Base-by-base conservation (phyloP, 75 land plant species). In the Chamaecyparis obtusa region DNA sequence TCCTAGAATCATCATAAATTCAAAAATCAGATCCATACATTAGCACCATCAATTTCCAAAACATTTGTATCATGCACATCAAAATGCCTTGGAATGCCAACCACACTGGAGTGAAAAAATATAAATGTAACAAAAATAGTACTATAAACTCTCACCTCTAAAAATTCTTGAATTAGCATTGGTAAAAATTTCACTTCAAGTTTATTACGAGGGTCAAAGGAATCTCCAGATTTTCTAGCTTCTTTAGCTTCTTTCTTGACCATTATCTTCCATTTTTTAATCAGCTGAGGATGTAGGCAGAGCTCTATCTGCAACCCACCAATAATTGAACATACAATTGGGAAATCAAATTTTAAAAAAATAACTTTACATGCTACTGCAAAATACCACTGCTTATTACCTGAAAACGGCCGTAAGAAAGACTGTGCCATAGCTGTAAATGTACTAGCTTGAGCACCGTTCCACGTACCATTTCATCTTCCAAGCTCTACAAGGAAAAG, bases 351-450 rank as follows among this genome's bases (percentile, higher is more conserved):
- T 3, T 84, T 11, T 77, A 9, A 30, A 21, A 35, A 76, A 32
- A 85, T 46, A 71, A 17, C 36, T 16, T 75, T 55, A 44, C 69
- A n/a, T 27, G 8, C 19, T 36, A 37, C 43, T 1, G 5, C 56
- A 41, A 84, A 85, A 57, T 49, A 71, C 51, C 75, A 69, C 16
- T 74, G 75, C 49, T 19, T 37, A 19, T 16, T 86, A 97, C 99
- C 95, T 95, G 94, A 87, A 98, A 94, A 6, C 99, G 94, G 39
- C 99, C 99, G 89, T 89, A 89, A 44, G 99, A 98, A 51, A 98
- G 90, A 79, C 92, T 86, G 78, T 94, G 97, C 99, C 99, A 98
- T 21, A 95, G 90, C 87, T 95, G 92, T 92, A 98, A 75, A 55
- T 93, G 88, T 21, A 96, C 99, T 44, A 98, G 88, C 85, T 92